phyloP scores from a whole-genome alignment of 2,329 filamentous ascomycete genomes.

The Tolypocladium pustulatum region DNA sequence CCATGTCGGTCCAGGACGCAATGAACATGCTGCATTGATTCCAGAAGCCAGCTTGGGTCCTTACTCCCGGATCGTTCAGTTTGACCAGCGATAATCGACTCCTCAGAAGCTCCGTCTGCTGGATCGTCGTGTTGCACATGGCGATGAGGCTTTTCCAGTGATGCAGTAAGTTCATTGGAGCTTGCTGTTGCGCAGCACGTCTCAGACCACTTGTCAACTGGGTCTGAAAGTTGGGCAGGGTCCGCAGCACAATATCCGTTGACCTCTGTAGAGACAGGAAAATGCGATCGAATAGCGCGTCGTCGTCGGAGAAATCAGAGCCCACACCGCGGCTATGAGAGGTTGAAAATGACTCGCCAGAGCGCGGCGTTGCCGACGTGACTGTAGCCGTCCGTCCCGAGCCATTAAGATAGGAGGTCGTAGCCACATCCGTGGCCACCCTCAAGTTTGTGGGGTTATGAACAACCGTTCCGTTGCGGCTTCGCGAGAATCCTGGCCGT shows the following conservation, averaged over 20 bases:
- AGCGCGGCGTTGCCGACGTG: constrained; percentile 62
- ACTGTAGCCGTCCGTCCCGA: constrained; percentile 38
- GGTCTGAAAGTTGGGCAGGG: constrained; percentile 57
- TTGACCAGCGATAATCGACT: constrained; percentile 68
- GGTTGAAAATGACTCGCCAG: constrained; percentile 68
- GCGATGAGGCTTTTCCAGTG: constrained; percentile 62
- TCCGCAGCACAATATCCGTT: constrained; percentile 61
- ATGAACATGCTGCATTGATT: constrained; percentile 66
- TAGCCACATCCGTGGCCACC: constrained; percentile 45
- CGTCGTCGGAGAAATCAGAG: constrained; percentile 62
- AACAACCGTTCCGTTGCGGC: constrained; percentile 25
- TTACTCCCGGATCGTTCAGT: constrained; percentile 69
- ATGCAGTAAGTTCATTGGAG: constrained; percentile 48
- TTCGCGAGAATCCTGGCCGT: constrained; percentile 24
- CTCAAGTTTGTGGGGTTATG: constrained; percentile 43
- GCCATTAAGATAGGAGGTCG: constrained; percentile 33
- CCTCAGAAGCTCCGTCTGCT: constrained; percentile 64
- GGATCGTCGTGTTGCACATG: constrained; percentile 59
- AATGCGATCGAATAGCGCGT: constrained; percentile 71
- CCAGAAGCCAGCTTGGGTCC: constrained; percentile 53
- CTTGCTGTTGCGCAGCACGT: constrained; percentile 48
- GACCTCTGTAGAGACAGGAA: constrained; percentile 66
- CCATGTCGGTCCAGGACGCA: constrained; percentile 58
- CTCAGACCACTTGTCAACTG: constrained; percentile 57
- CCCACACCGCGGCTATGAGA: constrained; percentile 34